A percentile compares a stretch with the other conserved stretches of the same genome.
Evolutionary conservation across 768 basidiomycete genomes (phyloP).

Genomic region (Collybia sordida): DNA sequence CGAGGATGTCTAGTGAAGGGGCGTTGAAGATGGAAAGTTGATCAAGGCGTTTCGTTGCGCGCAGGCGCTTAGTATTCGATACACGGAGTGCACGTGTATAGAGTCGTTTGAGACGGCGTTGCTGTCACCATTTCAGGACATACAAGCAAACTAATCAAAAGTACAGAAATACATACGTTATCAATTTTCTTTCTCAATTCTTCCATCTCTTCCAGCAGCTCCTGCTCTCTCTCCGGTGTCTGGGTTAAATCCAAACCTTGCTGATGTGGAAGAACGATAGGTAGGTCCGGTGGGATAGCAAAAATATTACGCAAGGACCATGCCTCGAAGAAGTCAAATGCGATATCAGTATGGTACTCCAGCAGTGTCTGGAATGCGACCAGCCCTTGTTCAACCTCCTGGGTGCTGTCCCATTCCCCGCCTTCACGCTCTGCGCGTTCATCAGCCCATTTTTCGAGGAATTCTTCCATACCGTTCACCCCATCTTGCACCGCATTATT

Average conservation of each 20-base stretch:
- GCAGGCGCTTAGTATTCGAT: constrained; percentile 44
- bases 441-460: constrained; percentile 73
- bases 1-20: constrained; percentile 38
- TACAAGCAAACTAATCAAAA: neutral
- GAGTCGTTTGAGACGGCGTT: constrained; percentile 62
- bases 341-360: constrained; percentile 85
- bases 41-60: constrained; percentile 42
- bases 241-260: constrained; percentile 64
- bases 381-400: constrained; percentile 77
- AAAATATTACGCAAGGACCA: constrained; percentile 92
- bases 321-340: constrained; percentile 89
- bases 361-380: constrained; percentile 87
- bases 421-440: constrained; percentile 49
- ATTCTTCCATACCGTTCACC: constrained; percentile 78
- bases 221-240: constrained; percentile 56
- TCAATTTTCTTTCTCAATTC: constrained; percentile 65
- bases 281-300: constrained; percentile 65
- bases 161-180: constrained; percentile 49
- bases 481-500: constrained; percentile 78
- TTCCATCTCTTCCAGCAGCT: constrained; percentile 67
- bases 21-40: constrained; percentile 43
- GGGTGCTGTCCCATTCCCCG: constrained; percentile 55
- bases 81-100: constrained; percentile 51
- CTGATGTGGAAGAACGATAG: constrained; percentile 77
- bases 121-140: constrained; percentile 35